A percentile compares a stretch with the other conserved stretches of the same genome.
phyloP scores from a whole-genome alignment of 208 protist species.

The Trypanosomatidae sp. region DNA sequence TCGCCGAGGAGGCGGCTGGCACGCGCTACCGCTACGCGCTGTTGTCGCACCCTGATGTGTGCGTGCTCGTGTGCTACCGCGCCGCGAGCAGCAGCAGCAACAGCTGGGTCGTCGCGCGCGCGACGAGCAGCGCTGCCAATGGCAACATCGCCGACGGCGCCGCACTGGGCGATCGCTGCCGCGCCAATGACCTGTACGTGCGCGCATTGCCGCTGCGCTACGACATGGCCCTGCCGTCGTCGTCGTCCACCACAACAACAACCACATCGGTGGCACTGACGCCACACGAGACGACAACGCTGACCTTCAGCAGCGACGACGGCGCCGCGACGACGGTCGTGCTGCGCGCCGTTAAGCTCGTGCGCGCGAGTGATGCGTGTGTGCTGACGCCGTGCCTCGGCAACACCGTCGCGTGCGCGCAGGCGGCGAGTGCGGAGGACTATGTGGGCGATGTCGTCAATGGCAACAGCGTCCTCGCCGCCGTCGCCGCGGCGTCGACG shows the following conservation, averaged over 20 bases:
- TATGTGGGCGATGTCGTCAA: conserved; percentile 25
- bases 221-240: conserved; percentile 8
- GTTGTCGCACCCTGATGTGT: conserved; percentile 38
- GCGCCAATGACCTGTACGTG: conserved; percentile 40
- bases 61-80: conserved; percentile 63
- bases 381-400: conserved; percentile 28
- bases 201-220: conserved; percentile 44
- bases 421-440: conserved; percentile 10
- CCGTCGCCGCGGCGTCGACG: conserved; percentile 4
- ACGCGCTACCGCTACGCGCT: conserved; percentile 39
- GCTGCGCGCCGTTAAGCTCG: conserved; percentile 24
- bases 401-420: conserved; percentile 34
- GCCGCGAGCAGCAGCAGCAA: conserved; percentile 16
- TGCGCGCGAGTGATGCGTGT: conserved; percentile 37
- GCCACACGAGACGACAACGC: no score
- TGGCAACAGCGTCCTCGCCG: no score
- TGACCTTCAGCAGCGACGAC: no score
- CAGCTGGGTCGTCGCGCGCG: conserved; percentile 5
- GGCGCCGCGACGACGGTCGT: no score
- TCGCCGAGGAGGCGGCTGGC: conserved; percentile 18
- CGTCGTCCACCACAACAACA: background rate
- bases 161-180: conserved; percentile 17
- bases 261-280: no score
- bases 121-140: background rate
- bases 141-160: background rate